Evolutionary conservation across 176 grass and related monocot species (phyloP).

Genomic region (Oryza coarctata): DNA sequence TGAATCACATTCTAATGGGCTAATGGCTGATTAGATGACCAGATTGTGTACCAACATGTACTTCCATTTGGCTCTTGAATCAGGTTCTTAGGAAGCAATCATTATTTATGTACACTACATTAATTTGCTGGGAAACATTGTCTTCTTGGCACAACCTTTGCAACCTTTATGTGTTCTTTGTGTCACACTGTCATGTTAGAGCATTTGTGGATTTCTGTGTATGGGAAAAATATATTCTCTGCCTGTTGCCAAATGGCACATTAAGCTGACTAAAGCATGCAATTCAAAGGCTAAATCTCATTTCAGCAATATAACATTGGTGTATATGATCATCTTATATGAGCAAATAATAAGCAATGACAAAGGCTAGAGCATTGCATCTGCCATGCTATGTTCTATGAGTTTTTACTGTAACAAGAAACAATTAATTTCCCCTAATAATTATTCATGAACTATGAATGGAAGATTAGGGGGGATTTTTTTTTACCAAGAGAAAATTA

Average conservation of each 20-base stretch:
- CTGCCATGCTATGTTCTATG: constrained; percentile 4
- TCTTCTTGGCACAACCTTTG: not conserved
- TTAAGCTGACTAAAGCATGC: not conserved
- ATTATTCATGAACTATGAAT: constrained; percentile 10
- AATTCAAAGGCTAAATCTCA: not conserved
- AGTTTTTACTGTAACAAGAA: not conserved
- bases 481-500: constrained; percentile 28
- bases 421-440: not conserved
- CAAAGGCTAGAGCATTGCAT: not conserved
- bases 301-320: not conserved
- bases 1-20: not conserved
- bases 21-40: not conserved
- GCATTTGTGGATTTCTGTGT: not conserved
- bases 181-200: not conserved
- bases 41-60: not conserved
- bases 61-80: not conserved
- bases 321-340: constrained; percentile 17
- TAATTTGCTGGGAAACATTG: not conserved
- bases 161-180: too few species aligned
- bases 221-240: not conserved
- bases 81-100: not conserved
- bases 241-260: not conserved
- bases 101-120: not conserved
- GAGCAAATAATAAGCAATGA: constrained; percentile 2
- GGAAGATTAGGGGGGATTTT: not conserved